Evolutionary conservation across 2,329 filamentous ascomycete species (phyloP).

Genomic region (Xylaria sp.): DNA sequence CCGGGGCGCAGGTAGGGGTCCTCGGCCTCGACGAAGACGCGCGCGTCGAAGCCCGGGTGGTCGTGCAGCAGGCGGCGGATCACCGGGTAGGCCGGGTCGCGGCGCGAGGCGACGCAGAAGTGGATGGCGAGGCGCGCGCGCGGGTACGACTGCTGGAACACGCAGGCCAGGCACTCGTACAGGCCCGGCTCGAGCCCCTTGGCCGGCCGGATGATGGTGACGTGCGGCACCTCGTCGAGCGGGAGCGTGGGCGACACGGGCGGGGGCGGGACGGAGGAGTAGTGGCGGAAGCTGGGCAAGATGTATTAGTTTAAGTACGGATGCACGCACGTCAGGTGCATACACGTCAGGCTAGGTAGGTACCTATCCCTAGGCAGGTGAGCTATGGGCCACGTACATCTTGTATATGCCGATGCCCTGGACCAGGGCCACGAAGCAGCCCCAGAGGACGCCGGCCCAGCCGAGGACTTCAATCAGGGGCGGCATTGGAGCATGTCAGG

Average conservation of each 20-base stretch:
- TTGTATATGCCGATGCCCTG: constrained; percentile 59
- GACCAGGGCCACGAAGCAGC: constrained; percentile 53
- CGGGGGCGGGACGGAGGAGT: constrained; percentile 51
- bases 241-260: constrained; percentile 55
- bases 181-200: constrained; percentile 89
- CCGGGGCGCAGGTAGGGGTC: constrained; percentile 72
- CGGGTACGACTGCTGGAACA: constrained; percentile 83
- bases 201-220: constrained; percentile 90
- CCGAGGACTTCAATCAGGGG: constrained; percentile 41
- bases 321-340: too few species aligned
- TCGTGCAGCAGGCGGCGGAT: constrained; percentile 72
- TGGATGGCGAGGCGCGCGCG: constrained; percentile 73
- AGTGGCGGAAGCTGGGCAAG: constrained; percentile 54
- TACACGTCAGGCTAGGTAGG: too few species aligned
- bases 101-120: constrained; percentile 76
- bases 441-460: constrained; percentile 56
- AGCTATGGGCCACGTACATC: constrained; percentile 48
- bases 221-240: constrained; percentile 66
- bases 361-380: not conserved
- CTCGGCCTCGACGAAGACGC: constrained; percentile 78
- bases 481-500: constrained; percentile 31
- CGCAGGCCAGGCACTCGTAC: constrained; percentile 89
- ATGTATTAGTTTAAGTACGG: too few species aligned
- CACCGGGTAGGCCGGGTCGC: constrained; percentile 77
- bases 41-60: constrained; percentile 71